Percentiles rank a stretch among this genome's conserved stretches.
Conservation (phyloP, 179 eudicot species). For the Silene vulgaris region DNA sequence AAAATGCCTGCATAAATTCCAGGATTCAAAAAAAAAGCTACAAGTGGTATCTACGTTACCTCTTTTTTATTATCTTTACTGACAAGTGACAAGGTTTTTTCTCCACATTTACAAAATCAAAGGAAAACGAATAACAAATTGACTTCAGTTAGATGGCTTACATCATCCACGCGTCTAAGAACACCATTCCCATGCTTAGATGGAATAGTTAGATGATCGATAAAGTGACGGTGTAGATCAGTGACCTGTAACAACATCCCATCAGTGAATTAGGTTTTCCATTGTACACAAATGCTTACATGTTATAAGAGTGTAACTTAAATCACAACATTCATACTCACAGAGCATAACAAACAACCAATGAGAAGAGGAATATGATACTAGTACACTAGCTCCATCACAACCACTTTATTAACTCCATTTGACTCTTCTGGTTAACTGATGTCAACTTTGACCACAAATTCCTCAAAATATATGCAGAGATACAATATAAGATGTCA, state of each 20-base stretch:
- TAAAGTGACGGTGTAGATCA: slow-evolving; percentile 89
- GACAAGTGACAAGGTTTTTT: neutral
- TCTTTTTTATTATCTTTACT: neutral
- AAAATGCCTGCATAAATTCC: too few relatives aligned
- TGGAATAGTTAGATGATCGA: slow-evolving; percentile 87
- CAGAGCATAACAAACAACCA: slow-evolving; percentile 6
- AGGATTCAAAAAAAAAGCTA: too few relatives aligned
- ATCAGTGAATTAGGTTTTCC: neutral
- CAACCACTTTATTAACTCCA: too few relatives aligned
- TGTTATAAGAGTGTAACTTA: too few relatives aligned
- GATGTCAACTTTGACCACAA: neutral
- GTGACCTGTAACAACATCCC: slow-evolving; percentile 49
- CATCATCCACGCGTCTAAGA: slow-evolving; percentile 86
- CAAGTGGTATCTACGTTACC: too few relatives aligned
- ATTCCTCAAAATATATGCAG: too few relatives aligned
- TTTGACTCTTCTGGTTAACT: too few relatives aligned
- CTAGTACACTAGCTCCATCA: too few relatives aligned
- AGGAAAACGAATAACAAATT: neutral
- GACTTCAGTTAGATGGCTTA: slow-evolving; percentile 36
- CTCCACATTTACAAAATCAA: neutral
- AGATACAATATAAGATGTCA: too few relatives aligned
- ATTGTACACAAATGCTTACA: slow-evolving; percentile 7
- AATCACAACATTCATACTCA: neutral
- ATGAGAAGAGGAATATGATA: neutral
- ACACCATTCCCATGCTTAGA: slow-evolving; percentile 75